Evolutionary conservation across 495 filamentous ascomycete genomes (phyloP).

Genomic region (Pyronema omphalodes): DNA sequence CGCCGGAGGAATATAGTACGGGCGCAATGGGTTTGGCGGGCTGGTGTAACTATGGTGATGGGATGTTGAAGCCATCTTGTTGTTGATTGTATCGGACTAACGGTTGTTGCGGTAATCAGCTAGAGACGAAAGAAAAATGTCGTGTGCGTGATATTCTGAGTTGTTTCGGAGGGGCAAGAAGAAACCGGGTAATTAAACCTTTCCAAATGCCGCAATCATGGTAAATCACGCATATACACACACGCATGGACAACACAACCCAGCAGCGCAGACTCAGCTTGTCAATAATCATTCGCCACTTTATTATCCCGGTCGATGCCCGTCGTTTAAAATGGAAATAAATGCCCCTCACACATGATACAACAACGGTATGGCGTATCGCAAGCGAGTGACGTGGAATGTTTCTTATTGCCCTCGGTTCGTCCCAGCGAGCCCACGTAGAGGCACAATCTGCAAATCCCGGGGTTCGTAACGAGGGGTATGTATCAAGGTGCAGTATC

Average conservation of each 20-base stretch:
- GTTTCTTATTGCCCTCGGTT: background rate
- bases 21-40: slow-evolving; percentile 73
- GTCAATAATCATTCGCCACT: background rate
- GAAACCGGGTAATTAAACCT: background rate
- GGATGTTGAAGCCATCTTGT: slow-evolving; percentile 3
- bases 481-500: too few relatives aligned
- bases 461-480: too few relatives aligned
- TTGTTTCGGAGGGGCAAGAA: background rate
- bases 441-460: too few relatives aligned
- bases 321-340: background rate
- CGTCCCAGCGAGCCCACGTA: too few relatives aligned
- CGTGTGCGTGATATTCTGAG: background rate
- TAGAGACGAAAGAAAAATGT: background rate
- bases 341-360: background rate
- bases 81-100: background rate
- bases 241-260: background rate
- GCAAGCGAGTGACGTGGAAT: slow-evolving; percentile 1
- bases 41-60: background rate
- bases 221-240: background rate
- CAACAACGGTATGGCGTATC: background rate
- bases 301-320: background rate
- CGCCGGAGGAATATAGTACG: slow-evolving; percentile 80
- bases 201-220: background rate
- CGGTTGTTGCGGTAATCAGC: background rate
- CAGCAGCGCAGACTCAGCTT: background rate